Base-by-base conservation (phyloP, 805 yeast species). In the Isabelozyma rhagii region DNA sequence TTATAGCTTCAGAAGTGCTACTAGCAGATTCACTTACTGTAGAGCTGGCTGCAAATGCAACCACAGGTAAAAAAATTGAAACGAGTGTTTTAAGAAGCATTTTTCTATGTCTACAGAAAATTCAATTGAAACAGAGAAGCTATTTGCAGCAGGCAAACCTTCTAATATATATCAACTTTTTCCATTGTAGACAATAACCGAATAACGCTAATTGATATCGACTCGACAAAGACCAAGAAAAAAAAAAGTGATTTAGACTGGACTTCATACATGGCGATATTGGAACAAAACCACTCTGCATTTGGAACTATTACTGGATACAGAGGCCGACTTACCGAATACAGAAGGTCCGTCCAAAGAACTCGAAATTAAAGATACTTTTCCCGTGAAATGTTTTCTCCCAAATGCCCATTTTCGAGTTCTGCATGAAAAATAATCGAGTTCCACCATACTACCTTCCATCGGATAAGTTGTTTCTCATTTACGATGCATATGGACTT, bases 1-100 rank as follows among this genome's bases (percentile, higher is more conserved):
- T 52, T 29, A 68, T 67, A 4, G 47, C 29, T n/a, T 66, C 61
- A 42, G 60, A 60, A 41, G 68, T 63, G 41, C 50, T 54, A 41
- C 61, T 59, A n/a, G 51, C 45, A 41, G 43, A n/a, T 61, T 58
- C 41, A 44, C 45, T 15, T 8, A 5, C 18, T 4, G 41, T 13
- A 39, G 41, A n/a, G 14, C 18, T 39, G 41, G 41, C 41, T 39
- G 41, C 41, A 39, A 39, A 39, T 8, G 41, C 17, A 8, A 39
- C 17, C 5, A 21, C 41, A n/a, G 41, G 41, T n/a, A 39, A 39
- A 14, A 39, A n/a, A 39, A 39, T 14, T n/a, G 41, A 39, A 39
- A 8, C 41, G 41, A 39, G 41, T 9, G 41, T 14, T 39, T 39
- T 39, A 21, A 39, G 18, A 39, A 39, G 41, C 41, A 39, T 39